A percentile compares a stretch with the other conserved stretches of the same genome.
Evolutionary conservation across 2,329 filamentous ascomycete species (phyloP).

Genomic region (Fusarium miscanthi): DNA sequence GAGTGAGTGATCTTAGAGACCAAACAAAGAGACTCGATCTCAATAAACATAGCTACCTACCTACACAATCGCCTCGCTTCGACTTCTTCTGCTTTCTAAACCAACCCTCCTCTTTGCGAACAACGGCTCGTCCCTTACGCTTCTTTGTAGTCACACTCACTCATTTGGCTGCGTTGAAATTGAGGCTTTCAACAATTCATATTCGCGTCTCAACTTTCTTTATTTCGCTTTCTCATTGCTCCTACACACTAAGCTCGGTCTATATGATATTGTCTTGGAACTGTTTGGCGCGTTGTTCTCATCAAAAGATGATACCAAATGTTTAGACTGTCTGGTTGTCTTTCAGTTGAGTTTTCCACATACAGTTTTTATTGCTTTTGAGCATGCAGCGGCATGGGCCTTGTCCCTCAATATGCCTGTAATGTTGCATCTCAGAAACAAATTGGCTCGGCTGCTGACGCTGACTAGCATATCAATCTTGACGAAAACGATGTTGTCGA

Average conservation of each 20-base stretch:
- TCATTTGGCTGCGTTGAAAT: background rate
- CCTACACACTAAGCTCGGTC: background rate
- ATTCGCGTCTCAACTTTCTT: background rate
- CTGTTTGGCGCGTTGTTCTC: background rate
- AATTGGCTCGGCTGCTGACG: background rate
- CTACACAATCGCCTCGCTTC: background rate
- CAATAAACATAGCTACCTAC: background rate
- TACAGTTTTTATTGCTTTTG: background rate
- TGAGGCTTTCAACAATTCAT: background rate
- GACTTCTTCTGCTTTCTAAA: background rate
- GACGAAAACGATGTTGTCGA: slow-evolving; percentile 17
- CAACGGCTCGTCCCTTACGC: background rate
- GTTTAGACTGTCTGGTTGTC: background rate
- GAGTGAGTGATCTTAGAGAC: background rate
- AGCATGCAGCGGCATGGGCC: slow-evolving; percentile 9
- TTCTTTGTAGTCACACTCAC: background rate
- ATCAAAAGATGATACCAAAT: background rate
- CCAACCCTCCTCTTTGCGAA: background rate
- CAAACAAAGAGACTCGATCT: slow-evolving; percentile 14
- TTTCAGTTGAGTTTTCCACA: background rate
- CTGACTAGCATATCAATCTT: slow-evolving; percentile 9
- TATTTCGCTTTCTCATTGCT: background rate
- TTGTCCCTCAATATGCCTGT: slow-evolving; percentile 25
- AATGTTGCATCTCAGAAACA: background rate
- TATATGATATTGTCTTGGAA: background rate